Base-by-base conservation (phyloP, 345 rosid species). In the Eucalyptus curtisii region DNA sequence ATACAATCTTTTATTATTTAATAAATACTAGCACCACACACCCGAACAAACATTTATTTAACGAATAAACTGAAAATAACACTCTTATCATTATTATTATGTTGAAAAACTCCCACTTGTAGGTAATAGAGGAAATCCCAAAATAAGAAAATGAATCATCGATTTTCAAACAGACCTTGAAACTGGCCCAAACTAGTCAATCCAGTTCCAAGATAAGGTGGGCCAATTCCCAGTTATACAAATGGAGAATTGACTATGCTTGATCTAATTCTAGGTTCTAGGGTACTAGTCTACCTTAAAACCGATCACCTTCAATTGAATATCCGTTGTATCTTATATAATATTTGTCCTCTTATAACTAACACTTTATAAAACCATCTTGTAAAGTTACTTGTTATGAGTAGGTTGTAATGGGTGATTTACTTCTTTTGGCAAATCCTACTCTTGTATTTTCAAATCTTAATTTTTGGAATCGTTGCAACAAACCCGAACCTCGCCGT, bases 131-230 rank as follows among this genome's bases (percentile, higher is more conserved):
- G 17, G 76, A n/a, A 66, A 7, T 30, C 13, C 10, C 25, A 20
- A 64, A 66, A 4, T 14, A n/a, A 30, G 19, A 15, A 15, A 64
- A 4, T 0, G 76, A 64, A 66, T 66, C 40, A 7, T 33, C 5
- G 0, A 7, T 66, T 66, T 15, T 4, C 0, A 1, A 1, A 31
- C 0, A 3, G 5, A 31, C 40, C 40, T 1, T 66, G 10, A 33
- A 66, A 14, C 0, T n/a, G 0, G 20, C 76, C 15, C 20, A 30
- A 30, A 31, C 2, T 66, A 17, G 19, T n/a, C 0, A 13, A 3
- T 64, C 3, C 10, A 6, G 1, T 64, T n/a, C 10, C 5, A n/a
- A 14, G 10, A 64, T 52, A 52, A 52, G 55, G 24, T 52, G 55
- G 19, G 25, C 5, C 25, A 52, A 52, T 7, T 52, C 57, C 55